phyloP scores from a whole-genome alignment of 1,139 yeast genomes.

The Wickerhamomyces sp. region DNA sequence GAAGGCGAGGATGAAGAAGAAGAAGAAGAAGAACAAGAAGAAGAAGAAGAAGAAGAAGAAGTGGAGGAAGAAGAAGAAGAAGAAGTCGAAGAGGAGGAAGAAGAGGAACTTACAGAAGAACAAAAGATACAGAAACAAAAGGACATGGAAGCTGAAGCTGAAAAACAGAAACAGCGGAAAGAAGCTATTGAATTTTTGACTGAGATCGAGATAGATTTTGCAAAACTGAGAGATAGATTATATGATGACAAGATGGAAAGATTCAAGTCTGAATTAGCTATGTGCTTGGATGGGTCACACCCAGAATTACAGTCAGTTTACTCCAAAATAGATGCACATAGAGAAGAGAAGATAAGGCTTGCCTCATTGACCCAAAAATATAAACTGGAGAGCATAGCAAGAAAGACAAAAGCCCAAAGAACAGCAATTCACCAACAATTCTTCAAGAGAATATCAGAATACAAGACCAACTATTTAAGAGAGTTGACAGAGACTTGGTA shows the following conservation, averaged over 20 bases:
- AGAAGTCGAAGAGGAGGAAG: no score
- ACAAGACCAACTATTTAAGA: slow-evolving; percentile 59
- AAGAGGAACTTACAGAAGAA: slow-evolving; percentile 27
- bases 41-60: slow-evolving; percentile 16
- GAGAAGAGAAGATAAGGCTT: slow-evolving; percentile 62
- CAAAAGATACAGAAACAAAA: slow-evolving; percentile 30
- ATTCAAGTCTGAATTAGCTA: slow-evolving; percentile 75
- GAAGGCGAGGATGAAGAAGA: slow-evolving; percentile 17
- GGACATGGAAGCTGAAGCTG: slow-evolving; percentile 42
- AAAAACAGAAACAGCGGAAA: slow-evolving; percentile 42
- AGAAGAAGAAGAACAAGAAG: slow-evolving; percentile 10
- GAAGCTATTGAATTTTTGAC: slow-evolving; percentile 68
- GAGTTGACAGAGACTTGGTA: slow-evolving; percentile 89
- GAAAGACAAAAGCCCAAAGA: slow-evolving; percentile 75
- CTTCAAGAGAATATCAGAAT: slow-evolving; percentile 62
- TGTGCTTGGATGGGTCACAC: slow-evolving; percentile 87
- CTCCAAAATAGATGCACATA: slow-evolving; percentile 63
- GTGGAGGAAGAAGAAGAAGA: slow-evolving; percentile 22
- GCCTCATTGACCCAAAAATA: slow-evolving; percentile 70
- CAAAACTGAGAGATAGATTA: slow-evolving; percentile 72
- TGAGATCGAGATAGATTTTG: slow-evolving; percentile 79
- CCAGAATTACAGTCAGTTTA: slow-evolving; percentile 72
- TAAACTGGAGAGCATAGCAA: slow-evolving; percentile 69
- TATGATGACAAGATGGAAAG: slow-evolving; percentile 71
- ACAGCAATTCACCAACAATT: slow-evolving; percentile 84